A percentile compares a stretch with the other conserved stretches of the same genome.
phyloP scores from a whole-genome alignment of 768 basidiomycete species.

The Naganishia friedmannii region DNA sequence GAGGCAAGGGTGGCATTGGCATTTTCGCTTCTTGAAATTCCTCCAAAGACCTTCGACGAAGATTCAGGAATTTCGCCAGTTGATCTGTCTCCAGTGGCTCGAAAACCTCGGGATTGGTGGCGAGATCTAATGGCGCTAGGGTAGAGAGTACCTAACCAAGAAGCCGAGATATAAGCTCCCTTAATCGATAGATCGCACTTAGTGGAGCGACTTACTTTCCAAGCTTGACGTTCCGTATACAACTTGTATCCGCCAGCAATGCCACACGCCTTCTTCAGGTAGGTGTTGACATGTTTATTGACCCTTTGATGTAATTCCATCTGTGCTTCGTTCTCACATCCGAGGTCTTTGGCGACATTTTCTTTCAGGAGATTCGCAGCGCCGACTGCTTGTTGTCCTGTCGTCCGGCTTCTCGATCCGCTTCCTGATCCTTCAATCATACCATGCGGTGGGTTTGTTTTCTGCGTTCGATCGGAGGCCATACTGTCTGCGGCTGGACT shows the following conservation, averaged over 20 bases:
- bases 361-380: no score
- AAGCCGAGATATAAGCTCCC: background rate
- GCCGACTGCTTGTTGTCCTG: no score
- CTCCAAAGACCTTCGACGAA: background rate
- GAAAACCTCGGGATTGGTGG: constrained; percentile 17
- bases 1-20: background rate
- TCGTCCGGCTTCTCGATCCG: no score
- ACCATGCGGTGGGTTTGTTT: no score
- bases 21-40: constrained; percentile 1
- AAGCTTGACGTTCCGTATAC: constrained; percentile 8
- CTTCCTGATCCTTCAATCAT: no score
- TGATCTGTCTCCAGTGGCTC: constrained; percentile 16
- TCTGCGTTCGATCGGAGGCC: no score
- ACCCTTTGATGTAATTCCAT: constrained; percentile 4
- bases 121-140: background rate
- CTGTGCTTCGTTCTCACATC: background rate
- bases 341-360: background rate
- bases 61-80: constrained; percentile 17
- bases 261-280: constrained; percentile 7
- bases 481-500: no score
- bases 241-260: constrained; percentile 8
- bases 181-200: no score
- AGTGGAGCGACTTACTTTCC: background rate
- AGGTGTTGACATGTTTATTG: constrained; percentile 15
- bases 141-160: background rate